Base-by-base conservation (phyloP, 2,329 filamentous ascomycete species). In the Colletotrichum zoysiae region DNA sequence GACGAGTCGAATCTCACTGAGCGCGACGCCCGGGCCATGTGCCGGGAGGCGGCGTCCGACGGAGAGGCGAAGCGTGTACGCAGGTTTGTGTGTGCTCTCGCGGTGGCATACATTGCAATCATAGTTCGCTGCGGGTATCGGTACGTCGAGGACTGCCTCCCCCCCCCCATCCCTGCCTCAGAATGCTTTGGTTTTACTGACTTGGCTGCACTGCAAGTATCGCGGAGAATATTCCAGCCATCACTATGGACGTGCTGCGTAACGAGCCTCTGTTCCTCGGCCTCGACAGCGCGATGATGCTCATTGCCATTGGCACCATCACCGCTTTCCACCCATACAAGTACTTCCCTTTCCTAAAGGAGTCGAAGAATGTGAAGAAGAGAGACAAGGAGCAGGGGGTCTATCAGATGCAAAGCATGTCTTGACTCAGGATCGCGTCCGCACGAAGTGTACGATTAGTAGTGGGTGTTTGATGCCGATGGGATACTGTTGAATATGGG, bases 201-300 rank as follows among this genome's bases (percentile, higher is more conserved):
- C 16, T 20, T 14, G 5, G 9, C 6, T 14, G 18, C 8, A 0
- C 11, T 38, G 4, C 9, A 20, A 55, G 42, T 18, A 60, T 23
- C 40, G 26, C 30, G 9, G 16, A 33, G 5, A 64, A 44, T 11
- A 23, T 40, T 2, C 38, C 35, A 2, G 18, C 69, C 60, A 51
- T 67, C 72, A 30, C 67, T 58, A 23, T 71, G 71, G 56, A 73
- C 67, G 67, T 67, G 44, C 20, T 74, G 70, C 74, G 70, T 35
- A 67, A 73, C 56, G 74, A 75, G 53, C 62, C 67, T 7, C 57
- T 51, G 7, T 75, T 75, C 53, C 73, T 75, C 38, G 48, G 72
- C 35, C 67, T 73, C 55, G 74, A 75, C 63, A 67, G 73, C 56
- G 51, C 60, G 26, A 74, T 74, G 73, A 51, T 74, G 38, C 57